phyloP scores from a whole-genome alignment of 768 basidiomycete genomes.

The Ramaria rubella region DNA sequence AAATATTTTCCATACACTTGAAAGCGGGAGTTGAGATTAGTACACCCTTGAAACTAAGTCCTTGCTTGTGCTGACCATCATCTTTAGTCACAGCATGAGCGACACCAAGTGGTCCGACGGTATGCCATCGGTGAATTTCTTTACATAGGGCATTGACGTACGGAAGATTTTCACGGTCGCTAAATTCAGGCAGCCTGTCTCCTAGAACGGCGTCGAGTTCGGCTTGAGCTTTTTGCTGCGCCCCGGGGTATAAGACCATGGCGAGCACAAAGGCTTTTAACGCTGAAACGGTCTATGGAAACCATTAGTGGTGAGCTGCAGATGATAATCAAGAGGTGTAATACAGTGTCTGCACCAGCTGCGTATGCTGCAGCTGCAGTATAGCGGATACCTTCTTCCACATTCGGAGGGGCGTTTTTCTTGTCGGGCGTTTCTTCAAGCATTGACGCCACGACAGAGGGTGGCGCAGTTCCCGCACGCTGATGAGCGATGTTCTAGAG shows the following conservation, averaged over 20 bases:
- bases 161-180: constrained; percentile 7
- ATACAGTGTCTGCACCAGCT: constrained; percentile 9
- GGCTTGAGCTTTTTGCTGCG: constrained; percentile 9
- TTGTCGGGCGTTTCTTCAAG: background rate
- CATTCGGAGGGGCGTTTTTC: background rate
- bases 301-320: background rate
- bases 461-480: background rate
- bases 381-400: background rate
- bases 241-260: constrained; percentile 10
- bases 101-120: constrained; percentile 3
- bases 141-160: constrained; percentile 8
- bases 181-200: constrained; percentile 10
- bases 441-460: constrained; percentile 1
- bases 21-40: background rate
- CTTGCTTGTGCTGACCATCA: background rate
- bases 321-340: background rate
- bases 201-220: constrained; percentile 11
- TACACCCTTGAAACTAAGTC: background rate
- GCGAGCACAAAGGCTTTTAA: constrained; percentile 9
- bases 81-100: background rate
- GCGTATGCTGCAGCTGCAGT: constrained; percentile 1
- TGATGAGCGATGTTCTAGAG: background rate
- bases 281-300: background rate
- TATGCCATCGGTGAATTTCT: constrained; percentile 4
- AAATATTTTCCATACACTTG: constrained; percentile 38